Evolutionary conservation across 805 yeast genomes (phyloP).

Genomic region (Kodamaea lidongshanica): DNA sequence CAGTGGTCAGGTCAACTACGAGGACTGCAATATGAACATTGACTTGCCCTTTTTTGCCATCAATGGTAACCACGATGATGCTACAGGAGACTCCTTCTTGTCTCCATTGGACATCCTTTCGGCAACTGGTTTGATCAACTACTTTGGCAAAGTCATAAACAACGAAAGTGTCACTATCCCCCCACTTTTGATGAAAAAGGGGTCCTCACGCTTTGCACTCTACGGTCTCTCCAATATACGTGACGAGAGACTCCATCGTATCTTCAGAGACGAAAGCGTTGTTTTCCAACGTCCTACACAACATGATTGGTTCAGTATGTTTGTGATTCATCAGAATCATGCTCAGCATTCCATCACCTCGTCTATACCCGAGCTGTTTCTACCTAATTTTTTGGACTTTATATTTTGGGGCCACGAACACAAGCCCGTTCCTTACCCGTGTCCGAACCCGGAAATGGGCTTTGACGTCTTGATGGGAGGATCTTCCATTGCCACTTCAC

Average conservation of each 20-base stretch:
- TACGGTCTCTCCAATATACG: constrained; percentile 86
- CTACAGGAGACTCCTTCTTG: constrained; percentile 77
- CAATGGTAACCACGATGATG: constrained; percentile 95
- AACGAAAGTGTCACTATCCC: constrained; percentile 66
- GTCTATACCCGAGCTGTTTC: constrained; percentile 74
- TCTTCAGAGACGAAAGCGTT: constrained; percentile 76
- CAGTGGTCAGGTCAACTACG: constrained; percentile 74
- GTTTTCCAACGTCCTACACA: constrained; percentile 67
- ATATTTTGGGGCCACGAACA: constrained; percentile 98
- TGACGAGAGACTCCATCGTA: constrained; percentile 79
- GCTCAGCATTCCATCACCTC: constrained; percentile 73
- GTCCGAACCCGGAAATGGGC: constrained; percentile 50
- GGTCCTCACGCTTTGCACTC: constrained; percentile 71
- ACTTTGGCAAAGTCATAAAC: constrained; percentile 77
- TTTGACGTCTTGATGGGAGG: constrained; percentile 89
- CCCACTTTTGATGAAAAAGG: constrained; percentile 81
- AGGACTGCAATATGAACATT: constrained; percentile 84
- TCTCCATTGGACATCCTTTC: constrained; percentile 83
- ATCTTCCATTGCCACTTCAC: constrained; percentile 85
- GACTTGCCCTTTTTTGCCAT: constrained; percentile 89
- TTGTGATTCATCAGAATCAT: constrained; percentile 92
- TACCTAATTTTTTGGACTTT: constrained; percentile 77
- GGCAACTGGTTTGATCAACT: constrained; percentile 78
- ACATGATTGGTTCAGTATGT: constrained; percentile 71
- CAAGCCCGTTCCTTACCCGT: constrained; percentile 76